Evolutionary conservation across 1,284 basidiomycete genomes (phyloP), one percentile per base, ranked within the genome.

Genomic region (Ceratobasidium sp.): DNA sequence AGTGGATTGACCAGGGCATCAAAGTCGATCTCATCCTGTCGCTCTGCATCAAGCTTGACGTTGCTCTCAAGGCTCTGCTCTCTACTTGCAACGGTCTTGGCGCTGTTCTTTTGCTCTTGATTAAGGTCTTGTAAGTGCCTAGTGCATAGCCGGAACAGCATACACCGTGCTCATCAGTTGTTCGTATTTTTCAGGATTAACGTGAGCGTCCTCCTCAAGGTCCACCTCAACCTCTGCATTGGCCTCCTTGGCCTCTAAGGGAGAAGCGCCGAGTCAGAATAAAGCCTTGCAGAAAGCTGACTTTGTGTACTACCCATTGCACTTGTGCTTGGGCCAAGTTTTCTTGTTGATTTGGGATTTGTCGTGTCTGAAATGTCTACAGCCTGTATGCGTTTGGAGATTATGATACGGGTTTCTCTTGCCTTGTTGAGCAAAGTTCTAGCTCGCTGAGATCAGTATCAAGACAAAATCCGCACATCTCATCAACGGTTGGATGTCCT

Each of bases 21-120:
- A 44, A 62, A 3, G 11, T 72, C 36, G 53, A 72, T 5, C 56
- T 72, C 22, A 60, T 60, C 69, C 45, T 72, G 4, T 41, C 56
- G 17, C 69, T 72, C 19, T 72, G 56, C 50, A 57, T 48, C 19
- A 72, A 47, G 57, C 69, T 72, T 27, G 69, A 72, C 22, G 69
- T 72, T 41, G 69, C 24, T 11, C 45, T 72, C 45, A 51, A 72
- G 47, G 29, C 31, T 9, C 27, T 72, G 56, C 69, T 72, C 29
- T 62, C 57, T 33, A 62, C 69, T 33, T 72, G 69, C 69, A 72
- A 72, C 57, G 69, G 69, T 31, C 53, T 72, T 22, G 69, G 69
- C n/a, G 69, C 69, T 29, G 24, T 72, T 14, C 45, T 72, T 9
- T 47, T 72, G 44, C 45, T 72, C 6, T 31, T 72, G 19, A 62